A percentile compares a stretch with the other conserved stretches of the same genome.
phyloP scores from a whole-genome alignment of 345 rosid species.

The Gossypium anomalum region DNA sequence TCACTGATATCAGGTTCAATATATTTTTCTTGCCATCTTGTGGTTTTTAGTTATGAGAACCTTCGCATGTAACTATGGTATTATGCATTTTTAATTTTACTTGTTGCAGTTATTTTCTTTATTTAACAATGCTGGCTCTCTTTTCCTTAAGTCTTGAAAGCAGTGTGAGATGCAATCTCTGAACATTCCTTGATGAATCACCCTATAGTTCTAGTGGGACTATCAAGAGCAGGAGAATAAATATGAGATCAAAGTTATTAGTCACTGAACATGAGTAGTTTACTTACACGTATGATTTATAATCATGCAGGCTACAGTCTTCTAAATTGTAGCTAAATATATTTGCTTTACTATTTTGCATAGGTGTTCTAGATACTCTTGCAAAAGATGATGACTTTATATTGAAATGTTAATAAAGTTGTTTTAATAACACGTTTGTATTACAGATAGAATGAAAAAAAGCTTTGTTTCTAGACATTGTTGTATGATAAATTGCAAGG shows the following conservation, averaged over 20 bases:
- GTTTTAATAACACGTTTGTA: too few relatives aligned
- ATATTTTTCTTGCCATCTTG: too few relatives aligned
- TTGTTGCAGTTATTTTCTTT: background rate
- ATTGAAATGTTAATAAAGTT: background rate
- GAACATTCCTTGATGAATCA: background rate
- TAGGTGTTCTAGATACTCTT: background rate
- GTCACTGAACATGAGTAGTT: background rate
- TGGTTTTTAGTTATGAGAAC: too few relatives aligned
- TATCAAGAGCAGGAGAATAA: background rate
- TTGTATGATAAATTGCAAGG: too few relatives aligned
- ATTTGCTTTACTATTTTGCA: background rate
- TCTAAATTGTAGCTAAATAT: background rate
- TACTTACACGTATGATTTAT: background rate
- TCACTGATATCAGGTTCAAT: too few relatives aligned
- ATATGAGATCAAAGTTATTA: too few relatives aligned
- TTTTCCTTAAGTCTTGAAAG: background rate
- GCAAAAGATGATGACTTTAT: background rate
- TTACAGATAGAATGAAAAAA: too few relatives aligned
- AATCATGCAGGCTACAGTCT: background rate
- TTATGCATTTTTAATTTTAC: background rate
- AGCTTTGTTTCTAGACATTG: too few relatives aligned
- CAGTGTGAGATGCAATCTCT: background rate
- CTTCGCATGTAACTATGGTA: too few relatives aligned
- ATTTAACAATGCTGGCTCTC: background rate
- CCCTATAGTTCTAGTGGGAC: background rate